Conservation (phyloP, 345 rosid species). For the Stellera chamaejasme region DNA sequence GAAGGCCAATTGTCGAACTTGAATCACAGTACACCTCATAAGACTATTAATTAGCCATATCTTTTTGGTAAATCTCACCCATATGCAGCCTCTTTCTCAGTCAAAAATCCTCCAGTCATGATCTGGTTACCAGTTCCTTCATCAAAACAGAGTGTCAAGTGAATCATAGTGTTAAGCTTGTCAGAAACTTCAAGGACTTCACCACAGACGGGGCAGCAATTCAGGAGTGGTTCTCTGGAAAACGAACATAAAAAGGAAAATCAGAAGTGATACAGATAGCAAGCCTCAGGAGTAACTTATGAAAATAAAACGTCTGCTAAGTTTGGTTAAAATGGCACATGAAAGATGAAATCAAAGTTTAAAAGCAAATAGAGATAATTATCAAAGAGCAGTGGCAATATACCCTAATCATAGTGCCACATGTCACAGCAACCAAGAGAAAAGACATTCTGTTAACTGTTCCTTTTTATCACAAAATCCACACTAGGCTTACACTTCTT, state of each 20-base stretch:
- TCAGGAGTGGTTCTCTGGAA: constrained; percentile 73
- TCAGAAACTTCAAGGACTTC: constrained; percentile 65
- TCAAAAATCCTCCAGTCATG: constrained; percentile 95
- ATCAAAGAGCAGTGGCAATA: no score
- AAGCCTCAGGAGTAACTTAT: no score
- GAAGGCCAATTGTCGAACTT: constrained; percentile 4
- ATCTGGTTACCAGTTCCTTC: constrained; percentile 94
- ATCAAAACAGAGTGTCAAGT: constrained; percentile 86
- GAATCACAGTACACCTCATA: background rate
- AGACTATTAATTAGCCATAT: background rate
- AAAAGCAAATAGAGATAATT: no score
- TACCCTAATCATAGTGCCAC: no score
- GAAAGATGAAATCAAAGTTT: no score
- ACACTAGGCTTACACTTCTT: constrained; percentile 52
- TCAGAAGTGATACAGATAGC: background rate
- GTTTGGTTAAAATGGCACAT: no score
- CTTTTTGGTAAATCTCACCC: constrained; percentile 39
- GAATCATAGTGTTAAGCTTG: constrained; percentile 75
- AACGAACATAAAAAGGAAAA: constrained; percentile 3
- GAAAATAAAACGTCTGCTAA: no score
- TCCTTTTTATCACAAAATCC: no score
- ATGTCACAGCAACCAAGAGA: no score
- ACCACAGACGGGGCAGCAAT: constrained; percentile 85
- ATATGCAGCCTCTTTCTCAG: constrained; percentile 88
- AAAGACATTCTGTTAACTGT: no score